Base-by-base conservation (phyloP, 495 filamentous ascomycete species). In the Trichocladium uniseriatum region DNA sequence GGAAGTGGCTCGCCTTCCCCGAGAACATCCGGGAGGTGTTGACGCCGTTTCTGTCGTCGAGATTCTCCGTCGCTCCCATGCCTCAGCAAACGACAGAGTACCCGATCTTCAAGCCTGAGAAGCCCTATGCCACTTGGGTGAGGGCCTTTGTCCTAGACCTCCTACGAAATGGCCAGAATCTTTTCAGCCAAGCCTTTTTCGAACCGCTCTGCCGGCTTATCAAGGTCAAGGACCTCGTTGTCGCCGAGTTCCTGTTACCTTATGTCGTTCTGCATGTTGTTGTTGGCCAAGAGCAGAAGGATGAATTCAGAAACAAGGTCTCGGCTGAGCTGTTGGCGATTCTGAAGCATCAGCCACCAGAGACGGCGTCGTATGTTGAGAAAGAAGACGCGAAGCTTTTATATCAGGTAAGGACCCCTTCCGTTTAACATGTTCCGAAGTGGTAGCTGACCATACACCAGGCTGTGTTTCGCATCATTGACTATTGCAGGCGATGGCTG, bases 401-500 rank as follows among this genome's bases (percentile, higher is more conserved):
- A 64, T 90, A 85, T 61, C 85, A 95, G 72, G 89, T 89, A 72
- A 68, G 74, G 67, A 9, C 21, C 27, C 5, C 9, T 22, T 24
- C 5, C 2, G 24, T 32, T 3, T 15, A 22, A 14, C 21, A 8
- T 16, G 8, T 19, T 31, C 3, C 1, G 27, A 11, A 38, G 11
- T 29, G 2, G 2, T 8, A 27, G 29, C 38, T 53, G 53, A 49
- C 38, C 11, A n/a, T 14, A 13, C 27, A 8, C 32, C 56, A 95
- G 87, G 86, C 84, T 45, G 81, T 95, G 9, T 98, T 98, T 65
- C 81, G 82, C 48, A 79, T 94, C 13, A 75, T 97, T 20, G 94
- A 98, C 60, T 95, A 98, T 63, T 75, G 89, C 49, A 87, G 88
- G 48, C 77, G 81, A 39, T 98, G 94, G 92, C 64, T 92, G 14